Evolutionary conservation across 1,284 basidiomycete species (phyloP).

Genomic region (Mixia osmundae): DNA sequence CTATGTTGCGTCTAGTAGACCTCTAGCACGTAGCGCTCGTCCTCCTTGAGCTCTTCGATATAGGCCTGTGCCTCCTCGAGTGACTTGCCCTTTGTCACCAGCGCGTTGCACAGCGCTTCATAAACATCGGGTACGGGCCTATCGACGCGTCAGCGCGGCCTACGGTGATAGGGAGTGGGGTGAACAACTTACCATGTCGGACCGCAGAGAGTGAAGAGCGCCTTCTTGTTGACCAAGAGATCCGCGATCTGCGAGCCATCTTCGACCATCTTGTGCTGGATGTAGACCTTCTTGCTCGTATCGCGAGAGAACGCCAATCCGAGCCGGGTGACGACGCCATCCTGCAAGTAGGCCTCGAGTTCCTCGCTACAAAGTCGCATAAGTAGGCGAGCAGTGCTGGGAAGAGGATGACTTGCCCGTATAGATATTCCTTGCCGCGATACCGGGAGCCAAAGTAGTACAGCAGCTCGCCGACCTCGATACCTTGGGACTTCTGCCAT

Average conservation of each 20-base stretch:
- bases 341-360: constrained; percentile 39
- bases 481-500: constrained; percentile 46
- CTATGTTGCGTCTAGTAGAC: constrained; percentile 26
- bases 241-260: constrained; percentile 52
- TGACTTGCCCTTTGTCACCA: constrained; percentile 44
- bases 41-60: constrained; percentile 80
- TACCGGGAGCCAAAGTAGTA: constrained; percentile 98
- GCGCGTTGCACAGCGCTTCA: constrained; percentile 60
- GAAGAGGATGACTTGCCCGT: constrained; percentile 30
- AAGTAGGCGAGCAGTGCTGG: neutral
- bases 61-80: constrained; percentile 49
- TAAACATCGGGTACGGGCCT: constrained; percentile 97
- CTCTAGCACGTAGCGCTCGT: constrained; percentile 92
- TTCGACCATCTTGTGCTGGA: constrained; percentile 92
- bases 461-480: constrained; percentile 67
- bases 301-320: constrained; percentile 96
- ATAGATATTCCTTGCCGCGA: constrained; percentile 82
- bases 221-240: constrained; percentile 37
- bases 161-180: constrained; percentile 4
- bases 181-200: constrained; percentile 23
- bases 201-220: constrained; percentile 93
- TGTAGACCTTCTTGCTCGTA: constrained; percentile 73
- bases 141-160: constrained; percentile 23
- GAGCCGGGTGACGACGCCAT: constrained; percentile 60
- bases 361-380: constrained; percentile 22